A percentile compares a stretch with the other conserved stretches of the same genome.
Evolutionary conservation across 257 asterid genomes (phyloP).

Genomic region (Perilla frutescens): DNA sequence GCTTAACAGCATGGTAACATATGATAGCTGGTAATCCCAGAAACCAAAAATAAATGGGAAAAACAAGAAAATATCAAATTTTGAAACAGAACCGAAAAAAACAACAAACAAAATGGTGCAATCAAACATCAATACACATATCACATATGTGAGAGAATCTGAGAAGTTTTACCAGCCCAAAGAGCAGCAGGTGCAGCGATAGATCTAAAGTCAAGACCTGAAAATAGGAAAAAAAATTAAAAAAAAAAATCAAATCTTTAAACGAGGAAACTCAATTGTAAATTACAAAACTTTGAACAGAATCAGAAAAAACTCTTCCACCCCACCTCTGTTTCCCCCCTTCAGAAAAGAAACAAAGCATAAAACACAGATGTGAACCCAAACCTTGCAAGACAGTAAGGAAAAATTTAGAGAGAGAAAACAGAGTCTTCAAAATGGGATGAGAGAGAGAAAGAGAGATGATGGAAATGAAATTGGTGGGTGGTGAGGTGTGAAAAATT

Average conservation of each 20-base stretch:
- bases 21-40: conserved; percentile 25
- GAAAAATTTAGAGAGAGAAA: conserved; percentile 36
- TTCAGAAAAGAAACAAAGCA: background rate
- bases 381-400: conserved; percentile 35
- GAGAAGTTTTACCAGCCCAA: conserved; percentile 56
- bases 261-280: conserved; percentile 1
- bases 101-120: conserved; percentile 15
- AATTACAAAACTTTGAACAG: conserved; percentile 25
- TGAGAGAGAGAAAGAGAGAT: conserved; percentile 31
- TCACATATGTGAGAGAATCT: conserved; percentile 11
- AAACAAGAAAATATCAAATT: conserved; percentile 31
- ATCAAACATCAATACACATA: conserved; percentile 37
- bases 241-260: conserved; percentile 40
- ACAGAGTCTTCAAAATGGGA: conserved; percentile 10
- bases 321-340: conserved; percentile 41
- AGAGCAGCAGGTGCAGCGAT: conserved; percentile 54
- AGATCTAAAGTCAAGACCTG: conserved; percentile 81
- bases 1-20: background rate
- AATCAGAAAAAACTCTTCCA: conserved; percentile 30
- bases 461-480: conserved; percentile 49
- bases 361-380: conserved; percentile 32
- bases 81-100: conserved; percentile 26
- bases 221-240: conserved; percentile 39
- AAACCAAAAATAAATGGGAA: conserved; percentile 5
- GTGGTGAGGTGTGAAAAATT: conserved; percentile 50